Conservation (phyloP, 164 flowering plant genomes). For the Cinnamomum chago region DNA sequence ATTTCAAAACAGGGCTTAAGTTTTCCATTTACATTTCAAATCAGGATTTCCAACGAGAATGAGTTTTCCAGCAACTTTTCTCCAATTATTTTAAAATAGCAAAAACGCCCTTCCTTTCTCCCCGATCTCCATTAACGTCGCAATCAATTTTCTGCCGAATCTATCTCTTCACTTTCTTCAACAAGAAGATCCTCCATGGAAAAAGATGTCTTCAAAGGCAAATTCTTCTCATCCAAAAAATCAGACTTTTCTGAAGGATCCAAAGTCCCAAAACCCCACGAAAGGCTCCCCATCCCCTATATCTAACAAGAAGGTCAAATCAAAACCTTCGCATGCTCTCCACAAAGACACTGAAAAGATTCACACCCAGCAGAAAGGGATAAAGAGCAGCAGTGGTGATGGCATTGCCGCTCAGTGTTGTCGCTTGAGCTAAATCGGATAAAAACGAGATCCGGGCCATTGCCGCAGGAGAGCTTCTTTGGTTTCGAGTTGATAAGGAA, state of each 20-base stretch:
- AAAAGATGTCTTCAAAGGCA: constrained; percentile 84
- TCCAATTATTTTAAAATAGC: no score
- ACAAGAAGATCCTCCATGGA: not conserved
- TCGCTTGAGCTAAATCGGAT: constrained; percentile 83
- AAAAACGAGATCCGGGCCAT: constrained; percentile 90
- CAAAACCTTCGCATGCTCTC: constrained; percentile 29
- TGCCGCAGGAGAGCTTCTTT: constrained; percentile 67
- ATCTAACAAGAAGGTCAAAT: constrained; percentile 77
- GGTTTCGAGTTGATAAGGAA: constrained; percentile 11
- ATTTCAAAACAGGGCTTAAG: no score
- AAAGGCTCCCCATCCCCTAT: constrained; percentile 56
- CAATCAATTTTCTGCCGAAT: no score
- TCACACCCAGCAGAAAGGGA: constrained; percentile 25
- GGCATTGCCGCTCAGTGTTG: constrained; percentile 68
- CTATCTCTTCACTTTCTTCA: no score
- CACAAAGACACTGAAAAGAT: constrained; percentile 26
- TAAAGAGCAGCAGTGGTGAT: constrained; percentile 18
- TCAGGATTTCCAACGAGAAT: no score
- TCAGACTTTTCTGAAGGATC: constrained; percentile 74
- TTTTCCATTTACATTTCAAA: no score
- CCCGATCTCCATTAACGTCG: no score
- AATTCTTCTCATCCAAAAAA: constrained; percentile 87
- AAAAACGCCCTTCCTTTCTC: no score
- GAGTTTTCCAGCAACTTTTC: no score
- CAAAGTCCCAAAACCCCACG: constrained; percentile 65